Evolutionary conservation across 495 filamentous ascomycete genomes (phyloP).

Genomic region (Lindgomyces ingoldianus): DNA sequence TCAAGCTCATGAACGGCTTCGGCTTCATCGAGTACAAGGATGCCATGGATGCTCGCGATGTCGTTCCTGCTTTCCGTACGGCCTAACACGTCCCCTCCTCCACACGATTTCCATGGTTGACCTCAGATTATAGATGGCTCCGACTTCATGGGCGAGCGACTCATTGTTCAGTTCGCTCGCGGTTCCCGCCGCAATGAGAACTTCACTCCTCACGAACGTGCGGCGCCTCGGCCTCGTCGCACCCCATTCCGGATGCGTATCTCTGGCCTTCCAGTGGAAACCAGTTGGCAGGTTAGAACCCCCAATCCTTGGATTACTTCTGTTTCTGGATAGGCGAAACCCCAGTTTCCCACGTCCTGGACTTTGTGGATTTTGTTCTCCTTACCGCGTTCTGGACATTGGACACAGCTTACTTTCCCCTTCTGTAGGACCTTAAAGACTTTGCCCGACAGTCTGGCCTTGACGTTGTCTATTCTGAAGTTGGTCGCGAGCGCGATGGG

Average conservation of each 20-base stretch:
- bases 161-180: constrained; percentile 97
- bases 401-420: constrained; percentile 58
- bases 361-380: constrained; percentile 41
- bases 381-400: constrained; percentile 47
- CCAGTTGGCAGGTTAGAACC: constrained; percentile 98
- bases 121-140: constrained; percentile 72
- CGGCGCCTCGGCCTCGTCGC: constrained; percentile 85
- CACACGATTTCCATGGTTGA: not conserved
- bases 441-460: constrained; percentile 95
- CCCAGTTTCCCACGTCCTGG: constrained; percentile 6
- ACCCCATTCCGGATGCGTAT: constrained; percentile 96
- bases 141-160: constrained; percentile 93
- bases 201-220: constrained; percentile 71
- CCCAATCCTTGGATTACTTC: constrained; percentile 32
- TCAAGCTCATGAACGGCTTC: constrained; percentile 99
- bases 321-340: constrained; percentile 39
- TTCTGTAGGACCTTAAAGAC: constrained; percentile 95
- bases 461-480: constrained; percentile 98
- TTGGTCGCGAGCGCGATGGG: constrained; percentile 86
- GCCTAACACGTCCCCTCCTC: constrained; percentile 19
- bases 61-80: constrained; percentile 77
- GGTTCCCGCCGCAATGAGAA: constrained; percentile 85
- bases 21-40: constrained; percentile 99
- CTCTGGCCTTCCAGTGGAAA: constrained; percentile 93
- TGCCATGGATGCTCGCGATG: constrained; percentile 92